A percentile compares a stretch with the other conserved stretches of the same genome.
These are phyloP conservation scores for Suillus luteus DNA, from an alignment of 768 basidiomycete genomes.

Conservation along the genomic window DNA sequence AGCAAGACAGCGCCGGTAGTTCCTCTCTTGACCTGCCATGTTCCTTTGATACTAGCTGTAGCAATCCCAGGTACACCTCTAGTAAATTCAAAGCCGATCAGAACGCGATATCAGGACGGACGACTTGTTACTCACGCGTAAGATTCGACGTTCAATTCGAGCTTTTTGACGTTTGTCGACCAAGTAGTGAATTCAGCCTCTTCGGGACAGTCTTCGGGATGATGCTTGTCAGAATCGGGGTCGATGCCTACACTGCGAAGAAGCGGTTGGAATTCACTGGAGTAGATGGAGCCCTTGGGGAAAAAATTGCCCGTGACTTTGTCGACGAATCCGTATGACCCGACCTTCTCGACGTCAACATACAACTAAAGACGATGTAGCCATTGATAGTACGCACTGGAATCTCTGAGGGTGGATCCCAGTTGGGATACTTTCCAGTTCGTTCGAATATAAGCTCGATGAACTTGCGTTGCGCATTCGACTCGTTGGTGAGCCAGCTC, in stretches of 20 bases:
- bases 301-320: background rate
- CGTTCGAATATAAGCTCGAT: background rate
- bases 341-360: background rate
- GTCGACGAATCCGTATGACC: background rate
- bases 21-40: constrained; percentile 6
- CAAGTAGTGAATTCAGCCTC: constrained; percentile 3
- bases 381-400: background rate
- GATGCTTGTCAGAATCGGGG: background rate
- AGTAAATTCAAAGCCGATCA: background rate
- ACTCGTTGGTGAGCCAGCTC: background rate
- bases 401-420: constrained; percentile 7
- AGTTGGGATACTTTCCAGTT: constrained; percentile 2
- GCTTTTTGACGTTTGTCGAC: constrained; percentile 2
- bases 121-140: background rate
- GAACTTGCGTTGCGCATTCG: constrained; percentile 5
- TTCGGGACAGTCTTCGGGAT: background rate
- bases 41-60: background rate
- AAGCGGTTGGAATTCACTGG: background rate
- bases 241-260: background rate
- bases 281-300: background rate
- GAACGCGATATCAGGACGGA: background rate
- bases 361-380: background rate
- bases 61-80: constrained; percentile 4
- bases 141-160: background rate
- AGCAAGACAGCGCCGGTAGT: constrained; percentile 3